These are phyloP conservation scores for Volvox africanus DNA, from an alignment of 139 green algal species.

Conservation along the genomic window DNA sequence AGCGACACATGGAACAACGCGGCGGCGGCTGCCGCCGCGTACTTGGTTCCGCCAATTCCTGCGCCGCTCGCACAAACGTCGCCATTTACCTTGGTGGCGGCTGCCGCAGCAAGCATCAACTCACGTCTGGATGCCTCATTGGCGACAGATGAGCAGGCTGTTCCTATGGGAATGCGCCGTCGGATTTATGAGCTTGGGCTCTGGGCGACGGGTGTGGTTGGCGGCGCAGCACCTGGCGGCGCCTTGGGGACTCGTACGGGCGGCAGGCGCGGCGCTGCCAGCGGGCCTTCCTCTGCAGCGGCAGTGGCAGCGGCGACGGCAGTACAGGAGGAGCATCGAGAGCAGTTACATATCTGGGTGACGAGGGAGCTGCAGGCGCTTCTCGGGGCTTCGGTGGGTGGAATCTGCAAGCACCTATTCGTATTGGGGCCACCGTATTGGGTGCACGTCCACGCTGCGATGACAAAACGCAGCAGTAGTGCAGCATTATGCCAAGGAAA, in stretches of 20 bases:
- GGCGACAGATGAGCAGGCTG: background rate
- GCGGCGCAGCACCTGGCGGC: background rate
- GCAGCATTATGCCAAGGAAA: too few relatives aligned
- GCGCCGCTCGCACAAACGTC: background rate
- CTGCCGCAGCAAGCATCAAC: background rate
- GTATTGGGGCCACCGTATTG: too few relatives aligned
- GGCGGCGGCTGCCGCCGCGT: background rate
- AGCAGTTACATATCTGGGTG: conserved; percentile 17
- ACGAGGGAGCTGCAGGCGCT: conserved; percentile 33
- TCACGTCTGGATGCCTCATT: background rate
- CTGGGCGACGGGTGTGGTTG: background rate
- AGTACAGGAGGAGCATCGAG: background rate
- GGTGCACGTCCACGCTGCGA: too few relatives aligned
- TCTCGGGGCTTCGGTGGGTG: background rate
- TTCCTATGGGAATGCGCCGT: background rate
- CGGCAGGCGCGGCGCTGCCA: background rate
- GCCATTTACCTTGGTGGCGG: too few relatives aligned
- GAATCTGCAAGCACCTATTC: too few relatives aligned
- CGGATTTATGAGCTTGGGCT: conserved; percentile 13
- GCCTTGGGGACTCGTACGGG: background rate
- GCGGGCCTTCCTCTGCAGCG: background rate
- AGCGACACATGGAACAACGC: background rate
- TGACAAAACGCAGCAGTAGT: too few relatives aligned
- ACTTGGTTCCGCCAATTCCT: background rate
- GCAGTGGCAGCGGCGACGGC: background rate